Evolutionary conservation across 257 asterid species (phyloP), one percentile per base, ranked within the genome.

Genomic region (Verbascum thapsus): DNA sequence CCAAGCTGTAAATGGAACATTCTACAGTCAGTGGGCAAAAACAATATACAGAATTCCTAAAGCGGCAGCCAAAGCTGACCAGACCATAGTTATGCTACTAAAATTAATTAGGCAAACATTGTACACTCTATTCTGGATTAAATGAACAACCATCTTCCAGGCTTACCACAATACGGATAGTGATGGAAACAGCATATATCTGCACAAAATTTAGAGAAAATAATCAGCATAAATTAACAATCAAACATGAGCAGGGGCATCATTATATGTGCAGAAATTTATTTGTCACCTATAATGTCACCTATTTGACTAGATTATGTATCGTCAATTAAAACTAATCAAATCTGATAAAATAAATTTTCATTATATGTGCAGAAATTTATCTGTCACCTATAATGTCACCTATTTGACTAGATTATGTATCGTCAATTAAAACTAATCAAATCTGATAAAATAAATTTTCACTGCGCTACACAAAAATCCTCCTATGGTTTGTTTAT

Each of bases 101-200:
- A 16, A 56, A 18, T 22, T 13, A 34, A 56, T 48, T 66, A 42
- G 32, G 64, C 32, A 34, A 44, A 23, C 8, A 17, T 9, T 16
- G 0, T 39, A 40, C 64, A 11, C 32, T 53, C 32, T 32, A 53
- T 10, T 50, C 15, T 40, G 34, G 56, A 13, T 23, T 17, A 39
- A 17, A 30, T 32, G 18, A 62, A 42, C 16, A 53, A 61, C 49
- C 37, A 40, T 61, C 63, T 58, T 22, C 65, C 13, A 55, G 50
- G 38, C 85, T 79, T 74, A 79, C 85, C 78, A 82, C 88, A 10
- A 82, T 79, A 77, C 85, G 85, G 43, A 82, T 82, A 41, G 88
- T 82, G 74, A 82, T 82, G 48, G 88, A 82, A 74, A 82, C 88
- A 11, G 85, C 88, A 43, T 82, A 82, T 65, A 82, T 82, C 85